Evolutionary conservation across 2,329 filamentous ascomycete species (phyloP).

Genomic region (Ceratocystis lukuohia): DNA sequence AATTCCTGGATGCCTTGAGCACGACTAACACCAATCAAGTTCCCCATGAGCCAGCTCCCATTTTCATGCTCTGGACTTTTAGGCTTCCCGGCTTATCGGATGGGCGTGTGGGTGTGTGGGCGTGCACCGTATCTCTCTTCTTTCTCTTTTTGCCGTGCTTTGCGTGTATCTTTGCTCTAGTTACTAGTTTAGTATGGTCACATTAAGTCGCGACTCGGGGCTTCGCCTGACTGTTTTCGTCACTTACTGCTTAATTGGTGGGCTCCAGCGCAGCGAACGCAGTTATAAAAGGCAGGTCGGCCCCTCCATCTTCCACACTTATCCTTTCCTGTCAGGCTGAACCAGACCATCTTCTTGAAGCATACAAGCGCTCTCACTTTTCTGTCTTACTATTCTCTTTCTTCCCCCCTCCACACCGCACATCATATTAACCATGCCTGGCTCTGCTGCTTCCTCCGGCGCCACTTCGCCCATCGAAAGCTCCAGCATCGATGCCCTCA

Average conservation of each 20-base stretch:
- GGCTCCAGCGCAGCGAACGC: background rate
- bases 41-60: background rate
- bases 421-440: conserved; percentile 18
- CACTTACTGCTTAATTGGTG: background rate
- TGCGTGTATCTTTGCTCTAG: background rate
- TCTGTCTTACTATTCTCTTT: conserved; percentile 3
- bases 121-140: background rate
- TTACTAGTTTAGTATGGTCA: background rate
- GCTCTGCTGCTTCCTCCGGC: conserved; percentile 15
- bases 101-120: background rate
- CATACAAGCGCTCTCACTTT: background rate
- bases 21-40: background rate
- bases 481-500: conserved; percentile 20
- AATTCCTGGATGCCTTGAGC: background rate
- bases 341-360: background rate
- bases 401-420: background rate
- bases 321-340: background rate
- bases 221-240: background rate
- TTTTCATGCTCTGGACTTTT: background rate
- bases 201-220: background rate
- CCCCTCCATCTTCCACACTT: background rate
- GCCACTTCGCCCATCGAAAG: conserved; percentile 12
- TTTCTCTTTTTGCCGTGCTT: no score
- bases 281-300: conserved; percentile 1
- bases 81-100: conserved; percentile 1